A percentile compares a stretch with the other conserved stretches of the same genome.
Conservation (phyloP, 179 eudicot genomes). For the Silene vulgaris region DNA sequence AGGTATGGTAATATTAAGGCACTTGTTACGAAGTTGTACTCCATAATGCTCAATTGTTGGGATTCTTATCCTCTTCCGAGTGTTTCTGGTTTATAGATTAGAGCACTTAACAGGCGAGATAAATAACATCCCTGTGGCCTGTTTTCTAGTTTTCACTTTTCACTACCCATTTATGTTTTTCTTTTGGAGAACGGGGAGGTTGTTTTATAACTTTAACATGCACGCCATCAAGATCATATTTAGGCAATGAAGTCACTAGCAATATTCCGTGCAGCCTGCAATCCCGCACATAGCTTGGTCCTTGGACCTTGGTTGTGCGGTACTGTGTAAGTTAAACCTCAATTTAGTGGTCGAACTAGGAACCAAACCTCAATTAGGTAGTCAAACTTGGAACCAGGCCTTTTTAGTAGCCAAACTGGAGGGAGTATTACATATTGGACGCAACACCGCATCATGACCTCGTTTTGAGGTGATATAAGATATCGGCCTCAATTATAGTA, state of each 20-base stretch:
- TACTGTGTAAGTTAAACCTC: neutral
- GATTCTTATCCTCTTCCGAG: neutral
- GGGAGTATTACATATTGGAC: neutral
- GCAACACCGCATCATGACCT: neutral
- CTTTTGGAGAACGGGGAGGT: neutral
- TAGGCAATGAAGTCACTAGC: neutral
- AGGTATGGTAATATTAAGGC: conserved; percentile 37
- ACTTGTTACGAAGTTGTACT: neutral
- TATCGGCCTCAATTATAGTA: neutral
- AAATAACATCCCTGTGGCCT: neutral
- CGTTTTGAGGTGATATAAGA: neutral
- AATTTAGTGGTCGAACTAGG: neutral
- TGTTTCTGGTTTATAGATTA: neutral
- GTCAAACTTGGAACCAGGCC: neutral
- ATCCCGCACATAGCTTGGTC: neutral
- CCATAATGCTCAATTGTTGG: neutral
- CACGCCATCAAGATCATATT: neutral
- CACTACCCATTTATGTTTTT: neutral
- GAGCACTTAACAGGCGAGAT: neutral
- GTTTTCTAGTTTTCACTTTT: neutral
- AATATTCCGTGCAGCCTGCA: neutral
- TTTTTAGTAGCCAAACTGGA: neutral
- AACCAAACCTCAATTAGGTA: neutral
- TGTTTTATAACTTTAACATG: conserved; percentile 3
- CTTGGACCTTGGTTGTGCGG: too few relatives aligned